Base-by-base conservation (phyloP, 208 protist genomes). In the Crithidia expoeki region DNA sequence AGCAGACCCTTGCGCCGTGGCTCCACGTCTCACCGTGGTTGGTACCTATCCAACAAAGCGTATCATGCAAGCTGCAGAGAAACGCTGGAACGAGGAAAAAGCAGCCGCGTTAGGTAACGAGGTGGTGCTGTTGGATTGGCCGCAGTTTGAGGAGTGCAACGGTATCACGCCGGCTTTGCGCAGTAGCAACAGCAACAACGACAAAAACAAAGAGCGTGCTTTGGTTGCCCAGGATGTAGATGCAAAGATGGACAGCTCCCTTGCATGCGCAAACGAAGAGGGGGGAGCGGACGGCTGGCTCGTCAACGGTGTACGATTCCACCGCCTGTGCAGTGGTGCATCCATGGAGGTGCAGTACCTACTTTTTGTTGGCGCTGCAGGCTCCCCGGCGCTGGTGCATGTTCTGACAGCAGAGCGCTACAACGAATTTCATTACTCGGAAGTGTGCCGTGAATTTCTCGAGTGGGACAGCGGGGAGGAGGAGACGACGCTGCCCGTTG, bases 231-330 rank as follows among this genome's bases (percentile, higher is more conserved):
- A n/a, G n/a, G n/a, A n/a, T n/a, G n/a, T n/a, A n/a, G n/a, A n/a
- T n/a, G n/a, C n/a, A n/a, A n/a, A n/a, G n/a, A n/a, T n/a, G 36
- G 36, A 40, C 12, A 40, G 36, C 36, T 14, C 36, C 36, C 9
- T 12, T 40, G 36, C 36, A n/a, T n/a, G n/a, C 12, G 36, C 36
- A 12, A 28, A 17, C 42, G 11, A 4, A 23, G 2, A 19, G 21
- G 19, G 46, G n/a, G 19, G 46, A 12, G 36, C 40, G 27, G 32
- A 38, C 2, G 65, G 30, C 19, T 96, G 90, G 88, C 40, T 83
- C 2, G 70, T 94, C 17, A 96, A 89, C 60, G 88, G 90, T 21
- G 86, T 92, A 2, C 52, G 76, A 12, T 87, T 94, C 50, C 80
- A 68, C 53, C 74, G 82, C 27, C 36, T 88, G 32, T 52, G 33